Conservation (phyloP, 331 rosid species). For the Telfairia occidentalis region DNA sequence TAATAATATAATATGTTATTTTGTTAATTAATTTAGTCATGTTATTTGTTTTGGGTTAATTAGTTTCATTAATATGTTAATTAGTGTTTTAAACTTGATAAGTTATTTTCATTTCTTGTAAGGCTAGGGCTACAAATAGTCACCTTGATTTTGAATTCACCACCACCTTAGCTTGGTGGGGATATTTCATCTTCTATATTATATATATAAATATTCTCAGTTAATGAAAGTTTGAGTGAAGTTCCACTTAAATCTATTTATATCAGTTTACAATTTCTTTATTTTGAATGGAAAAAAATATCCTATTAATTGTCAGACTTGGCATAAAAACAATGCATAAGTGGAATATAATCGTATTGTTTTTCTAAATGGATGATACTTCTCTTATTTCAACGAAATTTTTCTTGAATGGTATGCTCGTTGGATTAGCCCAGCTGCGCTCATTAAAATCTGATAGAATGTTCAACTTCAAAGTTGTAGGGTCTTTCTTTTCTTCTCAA, state of each 20-base stretch:
- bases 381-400: background rate
- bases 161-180: background rate
- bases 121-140: background rate
- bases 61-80: background rate
- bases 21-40: background rate
- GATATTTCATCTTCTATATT: background rate
- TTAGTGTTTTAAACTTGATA: background rate
- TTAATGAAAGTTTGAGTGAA: background rate
- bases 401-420: background rate
- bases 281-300: background rate
- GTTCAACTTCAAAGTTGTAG: background rate
- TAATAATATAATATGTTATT: background rate
- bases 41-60: background rate
- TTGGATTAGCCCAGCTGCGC: background rate
- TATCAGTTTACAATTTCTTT: background rate
- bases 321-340: background rate
- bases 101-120: background rate
- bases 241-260: background rate
- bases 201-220: background rate
- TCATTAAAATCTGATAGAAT: background rate
- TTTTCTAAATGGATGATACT: background rate
- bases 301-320: background rate
- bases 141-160: background rate
- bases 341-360: background rate
- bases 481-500: background rate